These are phyloP conservation scores for Nitzschia sp. DNA, from an alignment of 108 stramenopile genomes.

Conservation along the genomic window DNA sequence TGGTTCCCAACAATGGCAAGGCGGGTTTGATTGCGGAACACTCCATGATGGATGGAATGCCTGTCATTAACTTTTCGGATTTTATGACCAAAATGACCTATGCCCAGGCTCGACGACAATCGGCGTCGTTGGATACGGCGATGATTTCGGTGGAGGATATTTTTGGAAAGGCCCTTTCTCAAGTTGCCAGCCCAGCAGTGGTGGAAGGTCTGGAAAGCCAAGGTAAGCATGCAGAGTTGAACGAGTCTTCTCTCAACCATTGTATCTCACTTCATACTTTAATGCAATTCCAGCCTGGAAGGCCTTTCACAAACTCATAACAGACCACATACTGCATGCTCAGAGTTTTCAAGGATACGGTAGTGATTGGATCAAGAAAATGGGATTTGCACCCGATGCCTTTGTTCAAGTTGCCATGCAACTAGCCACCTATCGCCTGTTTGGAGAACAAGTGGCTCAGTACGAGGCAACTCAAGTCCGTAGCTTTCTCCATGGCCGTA, in stretches of 20 bases:
- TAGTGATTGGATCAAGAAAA: conserved; percentile 46
- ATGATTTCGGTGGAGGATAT: conserved; percentile 11
- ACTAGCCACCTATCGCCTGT: conserved; percentile 72
- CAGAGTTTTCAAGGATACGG: conserved; percentile 51
- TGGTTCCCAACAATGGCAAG: conserved; percentile 62
- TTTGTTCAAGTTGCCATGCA: conserved; percentile 88
- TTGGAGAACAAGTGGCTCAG: conserved; percentile 64
- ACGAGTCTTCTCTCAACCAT: neutral
- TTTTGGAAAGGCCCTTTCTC: neutral
- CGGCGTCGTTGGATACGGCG: neutral
- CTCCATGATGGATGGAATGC: conserved; percentile 74
- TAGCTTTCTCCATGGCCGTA: conserved; percentile 71
- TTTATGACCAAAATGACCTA: conserved; percentile 34
- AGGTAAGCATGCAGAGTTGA: conserved; percentile 8
- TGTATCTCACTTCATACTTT: neutral
- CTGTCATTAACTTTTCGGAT: conserved; percentile 35
- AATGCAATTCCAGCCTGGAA: conserved; percentile 8
- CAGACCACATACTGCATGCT: conserved; percentile 28
- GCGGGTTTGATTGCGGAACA: conserved; percentile 63
- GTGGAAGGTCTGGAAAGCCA: neutral
- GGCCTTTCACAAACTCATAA: conserved; percentile 14
- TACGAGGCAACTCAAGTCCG: conserved; percentile 85
- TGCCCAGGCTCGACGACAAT: conserved; percentile 12
- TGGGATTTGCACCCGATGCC: conserved; percentile 60
- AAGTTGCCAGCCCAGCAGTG: neutral